These are phyloP conservation scores for Trichophyton schoenleinii DNA, from an alignment of 2,329 filamentous ascomycete genomes.

Conservation along the genomic window DNA sequence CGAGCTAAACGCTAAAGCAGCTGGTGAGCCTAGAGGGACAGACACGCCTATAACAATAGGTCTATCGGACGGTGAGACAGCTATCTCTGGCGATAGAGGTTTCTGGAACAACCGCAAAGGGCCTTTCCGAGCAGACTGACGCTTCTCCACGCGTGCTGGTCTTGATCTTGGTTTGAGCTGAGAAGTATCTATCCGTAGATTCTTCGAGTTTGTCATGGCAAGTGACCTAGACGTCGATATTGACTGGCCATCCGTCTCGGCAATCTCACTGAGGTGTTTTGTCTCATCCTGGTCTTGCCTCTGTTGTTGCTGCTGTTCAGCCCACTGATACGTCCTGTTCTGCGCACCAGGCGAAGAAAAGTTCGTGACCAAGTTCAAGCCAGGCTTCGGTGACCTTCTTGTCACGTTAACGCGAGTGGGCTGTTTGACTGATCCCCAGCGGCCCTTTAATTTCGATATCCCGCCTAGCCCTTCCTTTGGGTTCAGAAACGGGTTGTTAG, in stretches of 20 bases:
- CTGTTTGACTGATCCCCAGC: not conserved
- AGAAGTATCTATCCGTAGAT: constrained; percentile 7
- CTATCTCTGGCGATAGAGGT: constrained; percentile 6
- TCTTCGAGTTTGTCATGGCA: not conserved
- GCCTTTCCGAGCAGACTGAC: constrained; percentile 5
- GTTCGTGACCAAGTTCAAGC: constrained; percentile 33
- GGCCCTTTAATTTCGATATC: constrained; percentile 1
- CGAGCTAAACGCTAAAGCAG: constrained; percentile 6
- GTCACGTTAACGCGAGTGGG: not conserved
- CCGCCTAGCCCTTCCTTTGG: not conserved
- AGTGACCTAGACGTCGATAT: not conserved
- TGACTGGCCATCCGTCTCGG: not conserved
- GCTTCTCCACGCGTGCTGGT: constrained; percentile 4
- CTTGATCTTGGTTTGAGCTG: constrained; percentile 1
- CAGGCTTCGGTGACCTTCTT: constrained; percentile 22
- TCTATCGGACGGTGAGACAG: constrained; percentile 33
- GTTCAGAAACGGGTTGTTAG: not conserved
- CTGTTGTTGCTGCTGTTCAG: constrained; percentile 1
- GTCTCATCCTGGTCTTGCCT: constrained; percentile 4
- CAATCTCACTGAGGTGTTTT: not conserved
- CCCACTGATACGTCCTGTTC: not conserved
- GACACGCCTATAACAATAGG: constrained; percentile 36
- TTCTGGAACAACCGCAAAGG: constrained; percentile 6
- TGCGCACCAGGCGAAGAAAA: constrained; percentile 19
- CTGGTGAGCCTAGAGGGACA: constrained; percentile 21